These are phyloP conservation scores for Backusella australiensis DNA, from an alignment of 192 early-diverging fungal species.

Conservation along the genomic window DNA sequence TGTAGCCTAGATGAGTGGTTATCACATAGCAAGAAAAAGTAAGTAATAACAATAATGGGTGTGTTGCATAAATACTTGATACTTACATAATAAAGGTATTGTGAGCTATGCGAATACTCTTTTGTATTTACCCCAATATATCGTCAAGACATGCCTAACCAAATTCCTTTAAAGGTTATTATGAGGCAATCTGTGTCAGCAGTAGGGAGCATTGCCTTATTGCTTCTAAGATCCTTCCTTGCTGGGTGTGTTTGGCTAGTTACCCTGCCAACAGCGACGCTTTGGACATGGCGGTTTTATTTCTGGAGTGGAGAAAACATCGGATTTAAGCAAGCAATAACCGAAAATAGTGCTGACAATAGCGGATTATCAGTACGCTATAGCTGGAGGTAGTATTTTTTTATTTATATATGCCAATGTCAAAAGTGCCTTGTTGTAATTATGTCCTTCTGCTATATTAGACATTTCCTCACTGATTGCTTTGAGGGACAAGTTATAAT, in stretches of 20 bases:
- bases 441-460: conserved; percentile 8
- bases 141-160: conserved; percentile 67
- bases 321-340: conserved; percentile 3
- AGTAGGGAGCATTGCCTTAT: conserved; percentile 9
- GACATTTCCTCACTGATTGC: conserved; percentile 58
- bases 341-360: not conserved
- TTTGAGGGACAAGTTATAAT: conserved; percentile 85
- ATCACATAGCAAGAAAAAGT: conserved; percentile 73
- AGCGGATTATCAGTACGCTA: not conserved
- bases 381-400: not conserved
- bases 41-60: not conserved
- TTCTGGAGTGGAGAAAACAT: conserved; percentile 72
- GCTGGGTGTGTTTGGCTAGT: conserved; percentile 76
- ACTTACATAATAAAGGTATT: conserved; percentile 47
- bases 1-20: conserved; percentile 81
- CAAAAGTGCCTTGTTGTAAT: not conserved
- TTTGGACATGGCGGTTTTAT: conserved; percentile 83
- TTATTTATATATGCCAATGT: not conserved
- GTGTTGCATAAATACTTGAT: not conserved
- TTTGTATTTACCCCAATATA: conserved; percentile 85
- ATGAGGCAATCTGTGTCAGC: not conserved
- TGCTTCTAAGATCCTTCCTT: conserved; percentile 55
- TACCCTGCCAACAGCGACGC: conserved; percentile 75
- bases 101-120: conserved; percentile 87
- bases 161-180: conserved; percentile 53